Conservation (phyloP, 2,329 filamentous ascomycete genomes). For the Chaetomium strumarium region DNA sequence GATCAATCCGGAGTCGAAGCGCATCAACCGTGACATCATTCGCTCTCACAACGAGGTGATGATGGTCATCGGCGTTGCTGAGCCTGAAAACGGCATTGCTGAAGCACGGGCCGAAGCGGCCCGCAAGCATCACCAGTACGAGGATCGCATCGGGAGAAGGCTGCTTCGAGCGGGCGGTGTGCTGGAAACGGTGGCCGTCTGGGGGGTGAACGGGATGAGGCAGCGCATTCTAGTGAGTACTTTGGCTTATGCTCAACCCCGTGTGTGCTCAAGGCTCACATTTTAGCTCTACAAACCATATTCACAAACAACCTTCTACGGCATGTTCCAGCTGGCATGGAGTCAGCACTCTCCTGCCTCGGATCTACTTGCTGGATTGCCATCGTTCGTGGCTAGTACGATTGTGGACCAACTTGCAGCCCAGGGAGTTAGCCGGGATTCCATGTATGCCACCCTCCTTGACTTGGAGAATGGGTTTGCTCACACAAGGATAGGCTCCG, state of each 20-base stretch:
- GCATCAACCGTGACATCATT: slow-evolving; percentile 51
- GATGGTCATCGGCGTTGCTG: slow-evolving; percentile 56
- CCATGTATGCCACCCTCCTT: slow-evolving; percentile 1
- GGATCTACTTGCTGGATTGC: slow-evolving; percentile 36
- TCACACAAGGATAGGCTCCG: slow-evolving; percentile 11
- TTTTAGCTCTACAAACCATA: slow-evolving; percentile 47
- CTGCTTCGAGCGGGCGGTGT: slow-evolving; percentile 33
- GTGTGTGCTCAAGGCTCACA: not conserved
- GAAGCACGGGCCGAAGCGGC: slow-evolving; percentile 36
- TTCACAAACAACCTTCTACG: slow-evolving; percentile 43
- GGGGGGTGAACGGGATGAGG: slow-evolving; percentile 48
- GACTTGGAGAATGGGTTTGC: not conserved
- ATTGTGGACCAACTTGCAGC: slow-evolving; percentile 28
- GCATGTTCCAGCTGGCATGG: slow-evolving; percentile 34
- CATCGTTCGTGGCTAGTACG: slow-evolving; percentile 33
- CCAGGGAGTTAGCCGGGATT: not conserved
- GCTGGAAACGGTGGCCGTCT: slow-evolving; percentile 40
- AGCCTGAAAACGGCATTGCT: slow-evolving; percentile 44
- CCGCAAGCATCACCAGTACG: slow-evolving; percentile 41
- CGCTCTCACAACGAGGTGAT: slow-evolving; percentile 59
- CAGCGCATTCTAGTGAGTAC: slow-evolving; percentile 46
- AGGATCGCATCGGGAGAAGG: slow-evolving; percentile 40
- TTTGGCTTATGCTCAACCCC: not conserved
- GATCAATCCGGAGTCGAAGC: slow-evolving; percentile 48
- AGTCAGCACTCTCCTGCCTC: slow-evolving; percentile 30